A percentile compares a stretch with the other conserved stretches of the same genome.
Evolutionary conservation across 257 asterid species (phyloP).

Genomic region (Solanum verrucosum): DNA sequence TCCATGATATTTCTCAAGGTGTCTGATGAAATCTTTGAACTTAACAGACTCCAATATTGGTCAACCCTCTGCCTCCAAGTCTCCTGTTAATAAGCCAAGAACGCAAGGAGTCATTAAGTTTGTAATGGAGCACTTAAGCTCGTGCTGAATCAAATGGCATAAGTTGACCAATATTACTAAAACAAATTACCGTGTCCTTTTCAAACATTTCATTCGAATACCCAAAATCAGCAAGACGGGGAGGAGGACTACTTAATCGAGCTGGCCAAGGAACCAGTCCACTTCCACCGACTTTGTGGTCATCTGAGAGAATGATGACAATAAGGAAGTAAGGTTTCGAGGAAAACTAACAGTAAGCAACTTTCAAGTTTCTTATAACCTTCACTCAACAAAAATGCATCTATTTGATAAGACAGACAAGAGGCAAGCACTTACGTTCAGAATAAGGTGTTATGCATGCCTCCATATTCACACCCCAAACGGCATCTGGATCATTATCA

Average conservation of each 20-base stretch:
- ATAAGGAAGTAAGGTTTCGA: not conserved
- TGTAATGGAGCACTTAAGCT: slow-evolving; percentile 1
- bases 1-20: slow-evolving; percentile 86
- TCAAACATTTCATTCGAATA: slow-evolving; percentile 77
- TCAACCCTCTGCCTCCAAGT: slow-evolving; percentile 77
- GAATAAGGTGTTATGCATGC: slow-evolving; percentile 86
- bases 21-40: slow-evolving; percentile 63
- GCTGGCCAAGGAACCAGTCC: slow-evolving; percentile 98
- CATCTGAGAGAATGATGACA: slow-evolving; percentile 41
- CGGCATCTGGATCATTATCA: slow-evolving; percentile 88
- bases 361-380: not conserved
- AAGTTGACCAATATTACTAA: not conserved
- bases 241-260: slow-evolving; percentile 74
- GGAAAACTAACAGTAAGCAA: not conserved
- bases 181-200: slow-evolving; percentile 64
- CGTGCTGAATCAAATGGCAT: not conserved
- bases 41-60: slow-evolving; percentile 59
- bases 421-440: slow-evolving; percentile 54
- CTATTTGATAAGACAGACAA: not conserved
- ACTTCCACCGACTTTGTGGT: slow-evolving; percentile 71
- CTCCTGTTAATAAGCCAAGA: slow-evolving; percentile 35
- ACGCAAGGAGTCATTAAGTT: not conserved
- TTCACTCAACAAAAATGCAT: not conserved
- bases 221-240: slow-evolving; percentile 95
- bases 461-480: slow-evolving; percentile 76